Conservation (phyloP, 2,329 filamentous ascomycete genomes). For the Fusarium sp. region DNA sequence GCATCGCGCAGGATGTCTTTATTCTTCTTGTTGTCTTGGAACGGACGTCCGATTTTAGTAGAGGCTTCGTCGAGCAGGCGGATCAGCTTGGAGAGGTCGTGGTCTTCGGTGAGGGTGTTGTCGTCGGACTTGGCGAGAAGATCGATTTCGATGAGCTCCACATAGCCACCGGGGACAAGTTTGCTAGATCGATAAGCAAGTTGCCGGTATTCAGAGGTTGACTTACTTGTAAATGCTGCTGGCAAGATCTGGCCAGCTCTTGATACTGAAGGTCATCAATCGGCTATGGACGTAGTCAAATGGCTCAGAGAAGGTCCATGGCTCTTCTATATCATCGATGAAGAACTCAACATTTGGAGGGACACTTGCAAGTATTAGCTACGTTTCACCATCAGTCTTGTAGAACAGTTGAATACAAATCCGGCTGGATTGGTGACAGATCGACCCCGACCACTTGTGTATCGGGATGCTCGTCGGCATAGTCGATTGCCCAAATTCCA, state of each 20-base stretch:
- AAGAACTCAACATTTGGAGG: slow-evolving; percentile 40
- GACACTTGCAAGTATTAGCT: slow-evolving; percentile 3
- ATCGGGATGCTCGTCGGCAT: slow-evolving; percentile 21
- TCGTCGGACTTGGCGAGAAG: slow-evolving; percentile 34
- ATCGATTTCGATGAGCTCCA: slow-evolving; percentile 36
- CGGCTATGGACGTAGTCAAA: slow-evolving; percentile 44
- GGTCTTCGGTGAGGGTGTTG: slow-evolving; percentile 8
- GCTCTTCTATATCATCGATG: slow-evolving; percentile 38
- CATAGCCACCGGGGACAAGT: slow-evolving; percentile 27
- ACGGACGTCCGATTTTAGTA: slow-evolving; percentile 25
- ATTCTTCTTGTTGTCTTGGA: slow-evolving; percentile 33
- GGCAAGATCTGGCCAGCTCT: slow-evolving; percentile 23
- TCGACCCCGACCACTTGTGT: slow-evolving; percentile 33
- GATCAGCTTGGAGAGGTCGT: slow-evolving; percentile 13
- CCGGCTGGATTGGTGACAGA: slow-evolving; percentile 37
- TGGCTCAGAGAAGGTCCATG: slow-evolving; percentile 29
- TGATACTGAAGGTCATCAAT: slow-evolving; percentile 40
- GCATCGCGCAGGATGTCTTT: slow-evolving; percentile 26
- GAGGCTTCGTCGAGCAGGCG: slow-evolving; percentile 28
- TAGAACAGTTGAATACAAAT: slow-evolving; percentile 13
- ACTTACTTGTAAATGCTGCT: slow-evolving; percentile 30
- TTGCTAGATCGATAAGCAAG: slow-evolving; percentile 2
- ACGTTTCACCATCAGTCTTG: too few species aligned
- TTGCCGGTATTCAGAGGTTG: rapidly evolving
- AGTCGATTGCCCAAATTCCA: slow-evolving; percentile 31